Percentiles rank a stretch among this genome's conserved stretches.
These are phyloP conservation scores for Austroboletus niveus DNA, from an alignment of 1,284 basidiomycete species.

Conservation along the genomic window DNA sequence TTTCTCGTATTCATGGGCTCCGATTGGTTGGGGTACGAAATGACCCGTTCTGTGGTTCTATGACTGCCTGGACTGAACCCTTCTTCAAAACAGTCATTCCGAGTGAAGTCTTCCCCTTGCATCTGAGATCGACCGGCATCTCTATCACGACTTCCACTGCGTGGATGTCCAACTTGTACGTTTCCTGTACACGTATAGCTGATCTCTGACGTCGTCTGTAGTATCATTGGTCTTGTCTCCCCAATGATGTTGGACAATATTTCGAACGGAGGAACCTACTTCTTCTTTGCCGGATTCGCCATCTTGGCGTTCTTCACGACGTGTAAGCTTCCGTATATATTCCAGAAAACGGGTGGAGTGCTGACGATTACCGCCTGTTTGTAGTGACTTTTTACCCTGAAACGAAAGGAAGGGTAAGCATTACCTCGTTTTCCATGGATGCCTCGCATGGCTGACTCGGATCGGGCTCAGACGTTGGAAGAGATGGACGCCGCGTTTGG, in stretches of 20 bases:
- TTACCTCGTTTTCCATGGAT: background rate
- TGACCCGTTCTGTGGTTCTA: background rate
- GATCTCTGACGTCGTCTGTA: slow-evolving; percentile 3
- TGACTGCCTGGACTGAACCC: background rate
- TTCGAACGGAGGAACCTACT: slow-evolving; percentile 29
- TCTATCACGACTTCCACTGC: slow-evolving; percentile 34
- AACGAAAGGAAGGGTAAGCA: slow-evolving; percentile 33
- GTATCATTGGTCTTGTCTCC: slow-evolving; percentile 30
- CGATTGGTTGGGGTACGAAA: slow-evolving; percentile 33
- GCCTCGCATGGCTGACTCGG: slow-evolving; percentile 7
- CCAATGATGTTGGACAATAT: slow-evolving; percentile 28
- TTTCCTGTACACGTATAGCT: background rate
- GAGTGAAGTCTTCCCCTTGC: slow-evolving; percentile 34
- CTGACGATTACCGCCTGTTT: background rate
- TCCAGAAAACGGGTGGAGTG: background rate
- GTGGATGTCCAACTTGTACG: slow-evolving; percentile 30
- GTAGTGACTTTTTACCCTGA: slow-evolving; percentile 32
- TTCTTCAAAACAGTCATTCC: slow-evolving; percentile 25
- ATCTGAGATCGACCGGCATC: slow-evolving; percentile 33
- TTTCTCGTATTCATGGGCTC: slow-evolving; percentile 37
- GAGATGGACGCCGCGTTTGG: slow-evolving; percentile 36
- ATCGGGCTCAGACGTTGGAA: slow-evolving; percentile 28
- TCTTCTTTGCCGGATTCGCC: slow-evolving; percentile 29
- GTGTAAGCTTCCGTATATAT: slow-evolving; percentile 13
- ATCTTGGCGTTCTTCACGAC: slow-evolving; percentile 32